A percentile compares a stretch with the other conserved stretches of the same genome.
phyloP scores from a whole-genome alignment of 2,329 filamentous ascomycete species.

The Cladophialophora immunda region DNA sequence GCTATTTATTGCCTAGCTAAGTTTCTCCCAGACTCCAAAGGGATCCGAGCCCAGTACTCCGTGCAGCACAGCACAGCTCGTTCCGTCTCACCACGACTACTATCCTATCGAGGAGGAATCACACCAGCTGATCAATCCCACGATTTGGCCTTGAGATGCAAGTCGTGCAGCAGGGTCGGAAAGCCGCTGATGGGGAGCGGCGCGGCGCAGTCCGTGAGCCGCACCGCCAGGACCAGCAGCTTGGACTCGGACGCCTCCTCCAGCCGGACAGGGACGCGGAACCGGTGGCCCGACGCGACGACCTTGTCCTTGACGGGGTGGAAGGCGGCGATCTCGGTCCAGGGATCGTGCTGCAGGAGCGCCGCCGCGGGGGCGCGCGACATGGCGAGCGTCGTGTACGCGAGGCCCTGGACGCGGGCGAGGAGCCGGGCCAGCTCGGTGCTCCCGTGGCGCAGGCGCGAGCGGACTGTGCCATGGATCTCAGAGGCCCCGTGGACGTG shows the following conservation, averaged over 20 bases:
- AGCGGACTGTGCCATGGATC: slow-evolving; percentile 15
- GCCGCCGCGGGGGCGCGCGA: not conserved
- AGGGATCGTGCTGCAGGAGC: slow-evolving; percentile 9
- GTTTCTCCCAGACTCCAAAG: too few species aligned
- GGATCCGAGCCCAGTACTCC: too few species aligned
- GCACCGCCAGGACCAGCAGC: slow-evolving; percentile 16
- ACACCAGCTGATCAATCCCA: slow-evolving; percentile 2
- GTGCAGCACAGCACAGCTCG: too few species aligned
- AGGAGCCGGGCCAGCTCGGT: slow-evolving; percentile 11
- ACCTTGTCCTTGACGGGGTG: slow-evolving; percentile 1
- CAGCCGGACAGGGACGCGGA: slow-evolving; percentile 17
- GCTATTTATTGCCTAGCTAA: too few species aligned
- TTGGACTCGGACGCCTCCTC: slow-evolving; percentile 11
- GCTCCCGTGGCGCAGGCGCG: slow-evolving; percentile 17
- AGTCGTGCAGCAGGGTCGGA: slow-evolving; percentile 6
- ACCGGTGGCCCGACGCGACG: not conserved
- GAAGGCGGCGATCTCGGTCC: slow-evolving; percentile 12
- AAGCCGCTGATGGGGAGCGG: slow-evolving; percentile 21
- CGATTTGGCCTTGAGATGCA: not conserved
- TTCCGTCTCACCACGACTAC: too few species aligned
- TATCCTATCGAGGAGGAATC: too few species aligned
- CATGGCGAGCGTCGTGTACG: slow-evolving; percentile 11
- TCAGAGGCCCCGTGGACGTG: not conserved
- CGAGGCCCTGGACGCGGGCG: slow-evolving; percentile 5
- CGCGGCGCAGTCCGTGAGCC: not conserved